phyloP scores from a whole-genome alignment of 805 yeast species.

The Pichia manshurica region DNA sequence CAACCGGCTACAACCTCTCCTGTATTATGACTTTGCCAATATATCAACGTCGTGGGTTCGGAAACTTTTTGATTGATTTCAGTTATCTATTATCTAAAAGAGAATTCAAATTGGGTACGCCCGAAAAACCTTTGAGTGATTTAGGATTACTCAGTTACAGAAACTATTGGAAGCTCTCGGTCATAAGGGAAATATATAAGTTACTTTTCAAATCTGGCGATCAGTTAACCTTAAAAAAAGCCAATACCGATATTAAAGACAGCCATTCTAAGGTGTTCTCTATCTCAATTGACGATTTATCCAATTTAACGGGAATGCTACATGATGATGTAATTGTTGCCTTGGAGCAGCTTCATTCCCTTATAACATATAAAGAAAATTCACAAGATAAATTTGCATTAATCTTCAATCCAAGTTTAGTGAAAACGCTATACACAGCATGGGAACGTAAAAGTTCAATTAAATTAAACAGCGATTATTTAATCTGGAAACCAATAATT shows the following conservation, averaged over 20 bases:
- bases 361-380: constrained; percentile 39
- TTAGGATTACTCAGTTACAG: constrained; percentile 81
- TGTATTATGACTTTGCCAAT: constrained; percentile 89
- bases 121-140: constrained; percentile 90
- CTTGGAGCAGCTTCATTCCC: constrained; percentile 65
- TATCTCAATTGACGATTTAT: constrained; percentile 54
- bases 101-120: constrained; percentile 82
- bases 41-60: constrained; percentile 84
- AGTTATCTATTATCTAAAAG: constrained; percentile 72
- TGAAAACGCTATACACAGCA: constrained; percentile 37
- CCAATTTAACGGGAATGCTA: constrained; percentile 76
- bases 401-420: constrained; percentile 39
- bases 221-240: background rate
- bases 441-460: constrained; percentile 55
- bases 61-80: constrained; percentile 81
- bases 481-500: constrained; percentile 80
- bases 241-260: constrained; percentile 1
- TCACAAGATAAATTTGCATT: constrained; percentile 42
- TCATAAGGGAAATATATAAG: constrained; percentile 44
- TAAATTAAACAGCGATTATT: constrained; percentile 42
- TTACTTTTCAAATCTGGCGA: constrained; percentile 12
- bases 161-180: constrained; percentile 73
- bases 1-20: constrained; percentile 75
- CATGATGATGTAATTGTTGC: constrained; percentile 84
- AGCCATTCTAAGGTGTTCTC: constrained; percentile 4